Percentiles rank a stretch among this genome's conserved stretches.
These are phyloP conservation scores for Scolecobasidium constrictum DNA, from an alignment of 2,329 filamentous ascomycete genomes.

Conservation along the genomic window DNA sequence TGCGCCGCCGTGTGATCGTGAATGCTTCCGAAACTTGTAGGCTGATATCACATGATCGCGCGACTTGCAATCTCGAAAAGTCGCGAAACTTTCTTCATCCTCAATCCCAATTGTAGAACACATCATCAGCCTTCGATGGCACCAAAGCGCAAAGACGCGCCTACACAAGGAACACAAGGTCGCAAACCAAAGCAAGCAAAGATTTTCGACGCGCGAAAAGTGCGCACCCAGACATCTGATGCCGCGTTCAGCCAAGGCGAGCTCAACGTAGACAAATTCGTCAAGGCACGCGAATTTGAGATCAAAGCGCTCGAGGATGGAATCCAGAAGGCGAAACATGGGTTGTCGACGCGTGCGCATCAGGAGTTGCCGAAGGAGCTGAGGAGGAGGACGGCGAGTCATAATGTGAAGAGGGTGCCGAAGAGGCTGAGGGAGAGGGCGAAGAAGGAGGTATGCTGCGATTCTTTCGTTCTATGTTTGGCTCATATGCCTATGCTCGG, in stretches of 20 bases:
- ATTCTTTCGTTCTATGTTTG: background rate
- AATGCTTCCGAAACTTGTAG: too few relatives aligned
- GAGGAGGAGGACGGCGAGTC: conserved; percentile 80
- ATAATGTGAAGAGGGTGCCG: conserved; percentile 87
- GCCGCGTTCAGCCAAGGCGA: conserved; percentile 59
- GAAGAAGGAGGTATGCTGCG: conserved; percentile 41
- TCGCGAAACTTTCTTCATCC: too few relatives aligned
- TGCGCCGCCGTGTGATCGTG: too few relatives aligned
- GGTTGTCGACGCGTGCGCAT: conserved; percentile 62
- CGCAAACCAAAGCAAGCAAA: conserved; percentile 26
- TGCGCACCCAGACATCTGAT: conserved; percentile 30
- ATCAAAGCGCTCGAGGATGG: conserved; percentile 75
- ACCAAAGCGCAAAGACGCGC: conserved; percentile 5
- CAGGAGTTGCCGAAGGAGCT: conserved; percentile 80
- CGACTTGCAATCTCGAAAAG: too few relatives aligned
- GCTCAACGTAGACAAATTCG: conserved; percentile 73
- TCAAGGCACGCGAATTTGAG: conserved; percentile 79
- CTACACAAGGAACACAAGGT: background rate
- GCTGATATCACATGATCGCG: too few relatives aligned
- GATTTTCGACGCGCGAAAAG: conserved; percentile 32
- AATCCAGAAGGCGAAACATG: conserved; percentile 62
- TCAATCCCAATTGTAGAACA: too few relatives aligned
- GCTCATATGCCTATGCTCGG: background rate
- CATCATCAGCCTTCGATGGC: too few relatives aligned
- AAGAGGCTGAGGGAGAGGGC: conserved; percentile 62